Percentiles rank a stretch among this genome's conserved stretches.
Conservation (phyloP, 2,329 filamentous ascomycete genomes). For the Massarina eburnea region DNA sequence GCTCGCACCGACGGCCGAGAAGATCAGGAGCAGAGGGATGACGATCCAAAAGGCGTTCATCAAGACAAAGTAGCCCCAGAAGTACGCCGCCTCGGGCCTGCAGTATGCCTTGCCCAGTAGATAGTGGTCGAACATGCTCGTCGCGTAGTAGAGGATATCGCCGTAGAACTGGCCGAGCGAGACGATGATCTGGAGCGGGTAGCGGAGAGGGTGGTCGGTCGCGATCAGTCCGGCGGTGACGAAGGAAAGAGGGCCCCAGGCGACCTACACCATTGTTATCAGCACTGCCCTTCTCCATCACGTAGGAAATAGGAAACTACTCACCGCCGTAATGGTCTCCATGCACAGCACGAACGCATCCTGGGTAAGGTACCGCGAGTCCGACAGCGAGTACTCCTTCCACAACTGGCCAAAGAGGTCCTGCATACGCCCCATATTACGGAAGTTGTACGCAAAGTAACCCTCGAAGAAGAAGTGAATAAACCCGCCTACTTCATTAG, state of each 20-base stretch:
- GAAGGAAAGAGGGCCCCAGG: slow-evolving; percentile 65
- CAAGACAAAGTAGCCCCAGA: slow-evolving; percentile 66
- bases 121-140: slow-evolving; percentile 62
- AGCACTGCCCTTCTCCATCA: neutral
- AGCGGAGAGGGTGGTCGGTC: slow-evolving; percentile 57
- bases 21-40: slow-evolving; percentile 51
- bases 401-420: slow-evolving; percentile 81
- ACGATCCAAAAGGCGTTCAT: slow-evolving; percentile 70
- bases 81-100: slow-evolving; percentile 64
- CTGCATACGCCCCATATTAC: slow-evolving; percentile 65
- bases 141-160: slow-evolving; percentile 65
- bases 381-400: slow-evolving; percentile 89
- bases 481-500: slow-evolving; percentile 55
- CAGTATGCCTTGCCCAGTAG: slow-evolving; percentile 58
- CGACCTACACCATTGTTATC: slow-evolving; percentile 46
- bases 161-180: slow-evolving; percentile 67
- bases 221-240: slow-evolving; percentile 58
- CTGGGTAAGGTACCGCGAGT: slow-evolving; percentile 81
- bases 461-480: slow-evolving; percentile 84
- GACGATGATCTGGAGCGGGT: slow-evolving; percentile 62
- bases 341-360: slow-evolving; percentile 82
- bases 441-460: slow-evolving; percentile 75
- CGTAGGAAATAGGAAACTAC: slow-evolving; percentile 28
- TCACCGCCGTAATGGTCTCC: slow-evolving; percentile 77
- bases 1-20: slow-evolving; percentile 35